phyloP scores from a whole-genome alignment of 225 moss, liverwort and hornwort genomes.

The Marchantia paleacea region DNA sequence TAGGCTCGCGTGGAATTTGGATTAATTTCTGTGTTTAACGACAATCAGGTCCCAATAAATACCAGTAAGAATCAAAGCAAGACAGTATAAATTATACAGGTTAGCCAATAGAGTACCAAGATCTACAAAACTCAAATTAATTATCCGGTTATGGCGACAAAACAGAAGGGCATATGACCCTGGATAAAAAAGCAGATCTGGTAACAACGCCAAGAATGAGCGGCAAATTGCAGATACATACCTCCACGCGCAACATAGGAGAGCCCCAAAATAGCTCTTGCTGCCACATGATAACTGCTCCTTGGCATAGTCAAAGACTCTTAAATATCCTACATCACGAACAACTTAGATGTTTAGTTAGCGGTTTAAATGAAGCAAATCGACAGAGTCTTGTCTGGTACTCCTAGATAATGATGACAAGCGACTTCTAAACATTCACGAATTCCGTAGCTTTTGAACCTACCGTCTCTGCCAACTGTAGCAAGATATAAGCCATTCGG shows the following conservation, averaged over 20 bases:
- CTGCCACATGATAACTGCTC: conserved; percentile 89
- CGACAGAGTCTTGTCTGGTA: too few species aligned
- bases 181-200: neutral
- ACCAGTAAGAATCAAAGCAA: too few species aligned
- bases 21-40: too few species aligned
- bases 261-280: conserved; percentile 97
- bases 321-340: conserved; percentile 69
- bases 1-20: too few species aligned
- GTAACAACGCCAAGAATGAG: neutral
- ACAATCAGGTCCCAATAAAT: too few species aligned
- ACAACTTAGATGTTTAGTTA: neutral
- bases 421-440: neutral
- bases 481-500: conserved; percentile 83
- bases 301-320: conserved; percentile 83
- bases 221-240: conserved; percentile 19
- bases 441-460: conserved; percentile 13
- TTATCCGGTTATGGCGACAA: too few species aligned
- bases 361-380: neutral
- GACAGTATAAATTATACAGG: too few species aligned
- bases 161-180: too few species aligned
- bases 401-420: too few species aligned
- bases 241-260: conserved; percentile 99
- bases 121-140: too few species aligned
- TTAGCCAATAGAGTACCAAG: too few species aligned
- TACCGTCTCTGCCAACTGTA: conserved; percentile 97